Evolutionary conservation across 768 basidiomycete genomes (phyloP).

Genomic region (Tephrocybe sp.): DNA sequence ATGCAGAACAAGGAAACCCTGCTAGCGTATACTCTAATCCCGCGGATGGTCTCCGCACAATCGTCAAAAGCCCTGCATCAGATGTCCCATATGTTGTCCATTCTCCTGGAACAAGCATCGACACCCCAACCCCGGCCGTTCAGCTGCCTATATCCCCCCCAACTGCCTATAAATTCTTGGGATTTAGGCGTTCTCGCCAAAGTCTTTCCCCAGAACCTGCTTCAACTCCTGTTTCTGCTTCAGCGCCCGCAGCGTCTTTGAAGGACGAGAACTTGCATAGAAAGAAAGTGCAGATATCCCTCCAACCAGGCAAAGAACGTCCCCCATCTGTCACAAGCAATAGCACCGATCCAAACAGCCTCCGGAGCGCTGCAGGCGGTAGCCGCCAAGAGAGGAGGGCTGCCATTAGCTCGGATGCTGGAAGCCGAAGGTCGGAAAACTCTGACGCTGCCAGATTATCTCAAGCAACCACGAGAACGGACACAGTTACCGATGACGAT

Average conservation of each 20-base stretch:
- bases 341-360: constrained; percentile 49
- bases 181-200: constrained; percentile 66
- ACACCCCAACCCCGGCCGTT: constrained; percentile 34
- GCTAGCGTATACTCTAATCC: constrained; percentile 53
- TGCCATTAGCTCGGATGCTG: constrained; percentile 9
- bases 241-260: constrained; percentile 2
- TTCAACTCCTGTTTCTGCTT: constrained; percentile 27
- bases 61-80: constrained; percentile 48
- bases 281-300: constrained; percentile 9
- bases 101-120: constrained; percentile 48
- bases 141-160: constrained; percentile 35
- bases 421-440: constrained; percentile 11
- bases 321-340: constrained; percentile 58
- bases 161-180: constrained; percentile 64
- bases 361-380: constrained; percentile 45
- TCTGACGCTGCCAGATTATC: constrained; percentile 28
- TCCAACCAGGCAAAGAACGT: constrained; percentile 31
- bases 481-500: constrained; percentile 29
- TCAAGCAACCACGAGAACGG: constrained; percentile 27
- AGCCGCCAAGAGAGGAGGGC: constrained; percentile 22
- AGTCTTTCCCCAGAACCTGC: constrained; percentile 48
- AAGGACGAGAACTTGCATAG: constrained; percentile 11
- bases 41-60: constrained; percentile 42
- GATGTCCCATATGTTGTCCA: constrained; percentile 56
- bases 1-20: constrained; percentile 68